Conservation (phyloP, 768 basidiomycete genomes). For the Strobilomyces confusus region DNA sequence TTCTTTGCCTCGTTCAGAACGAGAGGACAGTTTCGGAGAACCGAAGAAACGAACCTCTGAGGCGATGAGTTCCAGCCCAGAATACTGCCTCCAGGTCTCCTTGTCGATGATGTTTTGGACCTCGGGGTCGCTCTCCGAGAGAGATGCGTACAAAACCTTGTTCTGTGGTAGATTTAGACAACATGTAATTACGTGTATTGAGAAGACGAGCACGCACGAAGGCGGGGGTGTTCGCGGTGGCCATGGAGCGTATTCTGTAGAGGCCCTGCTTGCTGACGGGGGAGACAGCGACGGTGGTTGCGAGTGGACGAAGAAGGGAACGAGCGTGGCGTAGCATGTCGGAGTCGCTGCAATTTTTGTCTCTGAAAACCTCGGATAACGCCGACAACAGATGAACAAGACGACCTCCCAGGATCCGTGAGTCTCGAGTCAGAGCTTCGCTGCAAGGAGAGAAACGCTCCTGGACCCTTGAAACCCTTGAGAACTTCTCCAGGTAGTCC, state of each 20-base stretch:
- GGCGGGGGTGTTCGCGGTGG: conserved; percentile 53
- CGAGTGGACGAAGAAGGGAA: conserved; percentile 24
- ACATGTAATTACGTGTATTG: background rate
- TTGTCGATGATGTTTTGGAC: conserved; percentile 98
- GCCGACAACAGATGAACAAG: conserved; percentile 9
- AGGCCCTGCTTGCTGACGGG: conserved; percentile 19
- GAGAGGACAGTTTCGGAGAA: background rate
- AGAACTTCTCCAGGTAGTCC: background rate
- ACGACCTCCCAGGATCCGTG: too few species aligned
- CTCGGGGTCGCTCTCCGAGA: conserved; percentile 90
- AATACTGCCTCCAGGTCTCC: conserved; percentile 98
- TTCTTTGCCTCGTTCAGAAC: conserved; percentile 51
- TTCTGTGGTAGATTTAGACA: conserved; percentile 52
- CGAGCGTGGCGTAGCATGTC: conserved; percentile 31
- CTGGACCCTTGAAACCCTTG: too few species aligned
- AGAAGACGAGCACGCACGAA: conserved; percentile 44
- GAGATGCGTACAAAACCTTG: conserved; percentile 82
- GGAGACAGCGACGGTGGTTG: conserved; percentile 19
- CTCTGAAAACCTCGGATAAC: conserved; percentile 15
- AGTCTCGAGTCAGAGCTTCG: too few species aligned
- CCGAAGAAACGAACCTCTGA: conserved; percentile 68
- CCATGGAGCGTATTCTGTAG: conserved; percentile 47
- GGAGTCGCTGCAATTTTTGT: conserved; percentile 15
- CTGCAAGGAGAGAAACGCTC: too few species aligned
- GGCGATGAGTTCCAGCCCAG: conserved; percentile 96